Evolutionary conservation across 306 rosid genomes (phyloP).

Genomic region (Cicer bijugum): DNA sequence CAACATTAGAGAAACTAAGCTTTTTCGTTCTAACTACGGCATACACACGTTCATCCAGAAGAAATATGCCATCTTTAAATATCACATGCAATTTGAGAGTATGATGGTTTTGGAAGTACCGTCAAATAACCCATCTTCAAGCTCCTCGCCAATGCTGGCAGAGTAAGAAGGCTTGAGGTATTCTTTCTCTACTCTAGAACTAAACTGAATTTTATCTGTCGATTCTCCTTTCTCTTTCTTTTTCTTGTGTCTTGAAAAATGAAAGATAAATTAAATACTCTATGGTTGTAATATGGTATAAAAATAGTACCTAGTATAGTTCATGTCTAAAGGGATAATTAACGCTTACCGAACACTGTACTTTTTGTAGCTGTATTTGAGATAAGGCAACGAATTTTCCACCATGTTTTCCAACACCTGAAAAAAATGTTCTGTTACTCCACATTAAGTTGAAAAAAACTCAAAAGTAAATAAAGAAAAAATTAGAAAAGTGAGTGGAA

Average conservation of each 20-base stretch:
- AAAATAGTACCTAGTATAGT: slow-evolving; percentile 26
- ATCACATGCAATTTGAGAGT: slow-evolving; percentile 35
- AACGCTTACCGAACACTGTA: slow-evolving; percentile 76
- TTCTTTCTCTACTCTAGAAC: slow-evolving; percentile 93
- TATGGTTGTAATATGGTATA: slow-evolving; percentile 31
- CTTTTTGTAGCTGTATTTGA: slow-evolving; percentile 86
- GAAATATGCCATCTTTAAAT: slow-evolving; percentile 16
- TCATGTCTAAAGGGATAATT: slow-evolving; percentile 17
- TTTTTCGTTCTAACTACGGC: neutral
- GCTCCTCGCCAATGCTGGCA: slow-evolving; percentile 91
- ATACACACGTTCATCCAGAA: slow-evolving; percentile 15
- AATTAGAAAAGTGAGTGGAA: slow-evolving; percentile 1
- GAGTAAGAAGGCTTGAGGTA: slow-evolving; percentile 89
- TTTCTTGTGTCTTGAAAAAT: slow-evolving; percentile 65
- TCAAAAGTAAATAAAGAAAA: slow-evolving; percentile 13
- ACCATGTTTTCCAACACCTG: slow-evolving; percentile 88
- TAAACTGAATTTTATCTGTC: slow-evolving; percentile 64
- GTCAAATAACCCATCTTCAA: slow-evolving; percentile 96
- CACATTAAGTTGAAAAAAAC: slow-evolving; percentile 27
- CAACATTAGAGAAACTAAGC: slow-evolving; percentile 3
- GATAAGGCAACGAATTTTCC: slow-evolving; percentile 86
- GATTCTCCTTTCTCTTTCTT: slow-evolving; percentile 66
- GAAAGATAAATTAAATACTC: slow-evolving; percentile 42
- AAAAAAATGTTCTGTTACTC: slow-evolving; percentile 35
- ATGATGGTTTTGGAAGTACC: slow-evolving; percentile 55